Conservation (phyloP, 179 eudicot genomes). For the Spinacia oleracea region DNA sequence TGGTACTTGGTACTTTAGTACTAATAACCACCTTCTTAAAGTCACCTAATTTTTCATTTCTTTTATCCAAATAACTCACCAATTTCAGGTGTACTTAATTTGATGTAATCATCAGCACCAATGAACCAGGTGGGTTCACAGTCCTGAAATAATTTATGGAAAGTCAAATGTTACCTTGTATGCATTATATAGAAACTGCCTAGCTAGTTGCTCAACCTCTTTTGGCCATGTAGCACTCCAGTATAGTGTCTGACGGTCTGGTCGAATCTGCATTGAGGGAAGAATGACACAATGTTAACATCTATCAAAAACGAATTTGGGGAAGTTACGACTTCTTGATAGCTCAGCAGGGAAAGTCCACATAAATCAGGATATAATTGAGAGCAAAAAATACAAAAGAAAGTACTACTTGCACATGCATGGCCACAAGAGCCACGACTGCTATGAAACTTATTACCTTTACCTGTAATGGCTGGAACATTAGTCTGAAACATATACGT, state of each 20-base stretch:
- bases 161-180: conserved; percentile 58
- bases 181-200: conserved; percentile 80
- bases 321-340: background rate
- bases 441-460: background rate
- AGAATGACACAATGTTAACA: background rate
- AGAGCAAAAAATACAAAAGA: background rate
- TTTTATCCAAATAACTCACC: background rate
- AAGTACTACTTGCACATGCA: background rate
- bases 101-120: background rate
- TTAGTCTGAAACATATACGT: background rate
- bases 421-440: background rate
- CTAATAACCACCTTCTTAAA: background rate
- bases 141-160: background rate
- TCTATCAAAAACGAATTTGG: background rate
- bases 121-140: background rate
- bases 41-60: background rate
- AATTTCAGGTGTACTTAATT: background rate
- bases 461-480: background rate
- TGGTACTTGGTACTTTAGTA: background rate
- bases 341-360: background rate
- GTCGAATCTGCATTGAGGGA: conserved; percentile 65
- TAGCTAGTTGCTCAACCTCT: conserved; percentile 92
- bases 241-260: conserved; percentile 91
- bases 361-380: background rate
- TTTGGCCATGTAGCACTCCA: conserved; percentile 99